Percentiles rank a stretch among this genome's conserved stretches.
Evolutionary conservation across 352 stramenopile genomes (phyloP).

Genomic region (Phytophthora europaea): DNA sequence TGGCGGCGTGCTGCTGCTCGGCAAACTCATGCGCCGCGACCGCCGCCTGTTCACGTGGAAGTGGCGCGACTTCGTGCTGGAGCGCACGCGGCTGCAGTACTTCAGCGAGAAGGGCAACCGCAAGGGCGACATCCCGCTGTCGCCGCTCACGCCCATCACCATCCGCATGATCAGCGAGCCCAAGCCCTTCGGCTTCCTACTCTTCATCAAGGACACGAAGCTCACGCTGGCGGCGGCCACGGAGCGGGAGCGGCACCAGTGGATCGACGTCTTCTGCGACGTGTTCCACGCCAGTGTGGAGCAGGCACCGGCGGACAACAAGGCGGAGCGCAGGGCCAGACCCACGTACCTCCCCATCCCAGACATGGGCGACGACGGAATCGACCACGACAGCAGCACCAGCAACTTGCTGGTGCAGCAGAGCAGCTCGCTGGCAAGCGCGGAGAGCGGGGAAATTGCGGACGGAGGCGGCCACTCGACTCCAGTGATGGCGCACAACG

Average conservation of each 20-base stretch:
- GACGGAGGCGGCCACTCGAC: slow-evolving; percentile 20
- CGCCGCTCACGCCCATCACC: slow-evolving; percentile 72
- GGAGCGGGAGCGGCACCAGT: slow-evolving; percentile 75
- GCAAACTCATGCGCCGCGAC: slow-evolving; percentile 82
- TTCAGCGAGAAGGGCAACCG: slow-evolving; percentile 80
- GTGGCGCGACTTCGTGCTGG: slow-evolving; percentile 83
- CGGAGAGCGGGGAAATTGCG: slow-evolving; percentile 4
- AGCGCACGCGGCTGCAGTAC: slow-evolving; percentile 77
- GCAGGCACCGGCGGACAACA: slow-evolving; percentile 55
- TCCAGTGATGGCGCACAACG: slow-evolving; percentile 35
- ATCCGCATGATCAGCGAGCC: slow-evolving; percentile 77
- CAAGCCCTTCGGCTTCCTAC: slow-evolving; percentile 76
- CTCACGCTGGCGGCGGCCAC: slow-evolving; percentile 78
- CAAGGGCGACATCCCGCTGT: slow-evolving; percentile 78
- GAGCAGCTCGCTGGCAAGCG: slow-evolving; percentile 17
- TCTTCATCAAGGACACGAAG: slow-evolving; percentile 88
- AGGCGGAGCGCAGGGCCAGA: slow-evolving; percentile 62
- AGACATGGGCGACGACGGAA: slow-evolving; percentile 46
- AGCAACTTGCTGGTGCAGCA: slow-evolving; percentile 35
- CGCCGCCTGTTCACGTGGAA: slow-evolving; percentile 88
- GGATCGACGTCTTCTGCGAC: slow-evolving; percentile 85
- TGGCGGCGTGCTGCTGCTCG: slow-evolving; percentile 58
- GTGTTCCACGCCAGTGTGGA: slow-evolving; percentile 83
- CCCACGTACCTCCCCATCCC: slow-evolving; percentile 82
- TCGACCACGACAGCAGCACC: slow-evolving; percentile 37